phyloP scores from a whole-genome alignment of 73 alveolate species.

The Paramecium primaurelia region DNA sequence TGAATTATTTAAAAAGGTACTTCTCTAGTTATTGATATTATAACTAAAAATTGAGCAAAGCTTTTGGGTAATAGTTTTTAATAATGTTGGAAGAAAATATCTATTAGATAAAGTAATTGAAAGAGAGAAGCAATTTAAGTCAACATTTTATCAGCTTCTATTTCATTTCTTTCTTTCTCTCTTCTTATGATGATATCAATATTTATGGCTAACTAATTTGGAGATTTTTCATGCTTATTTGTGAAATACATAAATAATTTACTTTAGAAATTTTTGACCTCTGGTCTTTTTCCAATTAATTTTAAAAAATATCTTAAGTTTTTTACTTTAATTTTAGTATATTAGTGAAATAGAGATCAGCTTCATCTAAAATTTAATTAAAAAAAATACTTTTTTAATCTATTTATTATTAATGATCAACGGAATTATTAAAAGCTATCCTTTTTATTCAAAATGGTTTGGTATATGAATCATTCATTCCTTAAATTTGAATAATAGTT shows the following conservation, averaged over 20 bases:
- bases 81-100: constrained; percentile 10
- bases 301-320: not conserved
- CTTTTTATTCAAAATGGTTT: not conserved
- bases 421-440: not conserved
- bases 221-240: constrained; percentile 27
- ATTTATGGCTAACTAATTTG: not conserved
- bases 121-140: not conserved
- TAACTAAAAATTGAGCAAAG: not conserved
- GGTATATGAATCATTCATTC: not conserved
- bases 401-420: not conserved
- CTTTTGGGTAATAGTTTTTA: not conserved
- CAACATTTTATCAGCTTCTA: not conserved
- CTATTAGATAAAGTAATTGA: not conserved
- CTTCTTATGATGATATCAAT: not conserved
- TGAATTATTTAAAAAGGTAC: not conserved
- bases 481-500: not conserved
- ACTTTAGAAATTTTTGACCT: not conserved
- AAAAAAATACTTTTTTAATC: not conserved
- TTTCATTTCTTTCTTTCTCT: not conserved
- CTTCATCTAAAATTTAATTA: not conserved
- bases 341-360: not conserved
- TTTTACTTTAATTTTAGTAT: not conserved
- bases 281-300: not conserved
- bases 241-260: not conserved
- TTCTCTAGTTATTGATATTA: not conserved